phyloP scores from a whole-genome alignment of 1,284 basidiomycete genomes.

The Sphaerobolus stellatus region DNA sequence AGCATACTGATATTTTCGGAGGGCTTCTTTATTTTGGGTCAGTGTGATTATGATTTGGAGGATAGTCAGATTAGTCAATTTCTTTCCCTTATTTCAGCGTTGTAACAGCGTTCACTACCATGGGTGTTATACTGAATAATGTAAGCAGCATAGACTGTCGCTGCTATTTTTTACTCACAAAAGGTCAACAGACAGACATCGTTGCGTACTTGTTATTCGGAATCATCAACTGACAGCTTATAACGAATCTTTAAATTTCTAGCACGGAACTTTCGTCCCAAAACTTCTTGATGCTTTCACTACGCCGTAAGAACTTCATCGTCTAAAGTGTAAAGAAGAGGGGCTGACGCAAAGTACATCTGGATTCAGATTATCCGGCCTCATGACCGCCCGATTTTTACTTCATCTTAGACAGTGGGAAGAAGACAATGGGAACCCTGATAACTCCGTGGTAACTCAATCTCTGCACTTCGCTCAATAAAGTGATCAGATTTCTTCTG shows the following conservation, averaged over 20 bases:
- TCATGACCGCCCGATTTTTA: constrained; percentile 34
- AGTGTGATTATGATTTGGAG: not conserved
- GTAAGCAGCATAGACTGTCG: not conserved
- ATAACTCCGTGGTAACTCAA: too few species aligned
- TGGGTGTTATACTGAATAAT: not conserved
- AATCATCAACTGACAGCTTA: not conserved
- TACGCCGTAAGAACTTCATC: constrained; percentile 25
- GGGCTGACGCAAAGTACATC: too few species aligned
- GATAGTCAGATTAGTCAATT: not conserved
- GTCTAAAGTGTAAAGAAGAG: too few species aligned
- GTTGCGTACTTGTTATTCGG: not conserved
- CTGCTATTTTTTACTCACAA: not conserved
- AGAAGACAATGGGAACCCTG: too few species aligned
- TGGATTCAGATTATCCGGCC: constrained; percentile 31
- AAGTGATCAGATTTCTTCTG: too few species aligned
- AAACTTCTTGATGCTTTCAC: constrained; percentile 31
- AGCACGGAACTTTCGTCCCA: constrained; percentile 28
- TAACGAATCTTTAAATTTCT: not conserved
- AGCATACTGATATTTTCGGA: not conserved
- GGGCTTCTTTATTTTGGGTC: not conserved
- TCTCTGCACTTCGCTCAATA: too few species aligned
- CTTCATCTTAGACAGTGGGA: constrained; percentile 32
- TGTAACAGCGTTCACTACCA: not conserved
- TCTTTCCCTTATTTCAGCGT: not conserved
- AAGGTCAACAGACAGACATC: not conserved